Evolutionary conservation across 2,329 filamentous ascomycete species (phyloP), one percentile per base, ranked within the genome.

Genomic region (Fusarium brevicatenulatum): DNA sequence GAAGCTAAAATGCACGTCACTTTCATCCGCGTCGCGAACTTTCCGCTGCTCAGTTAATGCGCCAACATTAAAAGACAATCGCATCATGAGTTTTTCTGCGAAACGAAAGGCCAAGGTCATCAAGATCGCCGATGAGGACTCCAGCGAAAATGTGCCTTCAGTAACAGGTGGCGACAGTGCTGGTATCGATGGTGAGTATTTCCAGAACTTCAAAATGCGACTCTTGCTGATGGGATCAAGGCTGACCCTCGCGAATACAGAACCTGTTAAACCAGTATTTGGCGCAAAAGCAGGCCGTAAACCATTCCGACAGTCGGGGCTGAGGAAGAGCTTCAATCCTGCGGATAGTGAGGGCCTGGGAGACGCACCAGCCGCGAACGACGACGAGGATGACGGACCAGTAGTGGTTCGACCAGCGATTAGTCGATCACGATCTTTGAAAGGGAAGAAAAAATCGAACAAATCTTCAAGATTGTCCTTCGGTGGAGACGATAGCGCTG

Each of bases 41-140:
- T 32, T 46, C 21, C 25, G 32, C 12, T 7, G 18, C 19, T n/a
- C 7, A 54, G 11, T 40, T 18, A 44, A 59, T 65, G 68, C 65
- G 65, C 58, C 60, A 49, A n/a, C 11, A 34, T 50, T 36, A 34
- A 68, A 58, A 58, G 63, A 68, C 36, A 63, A 42, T 70, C 53
- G 15, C 72, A 82, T 63, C 18, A 90, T 90, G 87, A 87, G 84
- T 72, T 91, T 91, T 64, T 85, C 83, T 8, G 81, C 85, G 4
- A 91, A 89, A 77, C 83, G 89, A 72, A 95, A 96, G 76, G 91
- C 93, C 52, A 92, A 93, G 73, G 92, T 95, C 78, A 93, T 97
- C 75, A 92, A 90, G 52, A 85, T 90, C 0, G 86, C 90, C 46
- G 92, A 94, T 49, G 90, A 91, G 18, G 91, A 91, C 3, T 54